Percentiles rank a stretch among this genome's conserved stretches.
phyloP scores from a whole-genome alignment of 129 eudicot genomes.

The Centaurea solstitialis region DNA sequence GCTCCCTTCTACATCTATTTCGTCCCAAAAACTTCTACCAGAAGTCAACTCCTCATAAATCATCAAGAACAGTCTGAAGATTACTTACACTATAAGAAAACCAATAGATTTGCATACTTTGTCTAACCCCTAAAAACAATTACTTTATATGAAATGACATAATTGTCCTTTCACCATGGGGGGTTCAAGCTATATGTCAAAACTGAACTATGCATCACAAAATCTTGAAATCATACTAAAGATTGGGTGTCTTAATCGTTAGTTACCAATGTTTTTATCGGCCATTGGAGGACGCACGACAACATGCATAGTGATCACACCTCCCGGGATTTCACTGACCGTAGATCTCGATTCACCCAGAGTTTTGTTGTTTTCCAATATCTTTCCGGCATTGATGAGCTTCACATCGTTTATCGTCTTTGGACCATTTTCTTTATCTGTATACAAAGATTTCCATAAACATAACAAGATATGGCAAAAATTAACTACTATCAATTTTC shows the following conservation, averaged over 20 bases:
- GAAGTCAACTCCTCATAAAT: background rate
- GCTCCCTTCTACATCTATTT: background rate
- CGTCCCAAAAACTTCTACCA: background rate
- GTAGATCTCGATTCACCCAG: slow-evolving; percentile 60
- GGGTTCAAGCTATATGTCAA: background rate
- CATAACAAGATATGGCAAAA: background rate
- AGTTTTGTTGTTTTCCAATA: slow-evolving; percentile 59
- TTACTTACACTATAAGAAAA: background rate
- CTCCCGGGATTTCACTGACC: slow-evolving; percentile 63
- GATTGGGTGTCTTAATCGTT: background rate
- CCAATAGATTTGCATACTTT: slow-evolving; percentile 7
- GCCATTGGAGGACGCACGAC: slow-evolving; percentile 58
- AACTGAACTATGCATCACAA: slow-evolving; percentile 7
- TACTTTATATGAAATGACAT: background rate
- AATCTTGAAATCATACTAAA: background rate
- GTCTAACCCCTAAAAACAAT: background rate
- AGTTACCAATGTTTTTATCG: slow-evolving; percentile 58
- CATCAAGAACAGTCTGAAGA: background rate
- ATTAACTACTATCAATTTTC: background rate
- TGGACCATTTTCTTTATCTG: slow-evolving; percentile 56
- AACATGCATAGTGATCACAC: slow-evolving; percentile 66
- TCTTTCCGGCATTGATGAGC: slow-evolving; percentile 76
- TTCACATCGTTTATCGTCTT: slow-evolving; percentile 57
- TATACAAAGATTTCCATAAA: background rate
- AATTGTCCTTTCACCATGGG: background rate